These are phyloP conservation scores for Hibiscus tridactylites DNA, from an alignment of 345 rosid species.

Conservation along the genomic window DNA sequence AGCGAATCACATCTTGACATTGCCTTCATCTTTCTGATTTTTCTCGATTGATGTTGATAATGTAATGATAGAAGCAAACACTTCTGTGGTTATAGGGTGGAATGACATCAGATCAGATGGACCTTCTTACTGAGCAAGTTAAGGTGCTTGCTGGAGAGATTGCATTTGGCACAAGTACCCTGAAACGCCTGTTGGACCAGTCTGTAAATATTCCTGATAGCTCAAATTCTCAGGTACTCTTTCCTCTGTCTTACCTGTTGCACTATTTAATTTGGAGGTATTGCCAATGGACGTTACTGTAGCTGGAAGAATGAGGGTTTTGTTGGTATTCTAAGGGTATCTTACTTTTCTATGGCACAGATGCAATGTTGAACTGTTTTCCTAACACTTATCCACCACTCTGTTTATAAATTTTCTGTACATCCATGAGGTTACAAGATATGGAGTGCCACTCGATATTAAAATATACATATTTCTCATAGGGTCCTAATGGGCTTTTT, in stretches of 20 bases:
- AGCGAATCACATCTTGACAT: too few relatives aligned
- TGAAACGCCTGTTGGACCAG: slow-evolving; percentile 90
- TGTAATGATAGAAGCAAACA: not conserved
- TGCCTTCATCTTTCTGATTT: not conserved
- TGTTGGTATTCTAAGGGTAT: not conserved
- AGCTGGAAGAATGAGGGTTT: not conserved
- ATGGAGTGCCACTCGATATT: not conserved
- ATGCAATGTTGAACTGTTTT: not conserved
- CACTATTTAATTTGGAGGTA: not conserved
- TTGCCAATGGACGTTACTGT: not conserved
- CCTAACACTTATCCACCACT: not conserved
- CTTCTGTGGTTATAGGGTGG: slow-evolving; percentile 39
- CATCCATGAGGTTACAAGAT: not conserved
- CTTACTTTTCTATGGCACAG: not conserved
- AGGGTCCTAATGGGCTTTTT: not conserved
- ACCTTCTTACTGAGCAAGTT: slow-evolving; percentile 94
- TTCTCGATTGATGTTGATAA: not conserved
- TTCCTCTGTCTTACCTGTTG: slow-evolving; percentile 3
- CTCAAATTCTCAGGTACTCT: slow-evolving; percentile 64
- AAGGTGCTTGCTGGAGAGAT: slow-evolving; percentile 99
- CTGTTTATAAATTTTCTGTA: not conserved
- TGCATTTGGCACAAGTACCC: slow-evolving; percentile 86
- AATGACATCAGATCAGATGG: slow-evolving; percentile 86
- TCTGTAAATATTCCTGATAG: slow-evolving; percentile 76
- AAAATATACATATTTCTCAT: not conserved